These are phyloP conservation scores for Trichoderma parareesei DNA, from an alignment of 495 filamentous ascomycete genomes.

Conservation along the genomic window DNA sequence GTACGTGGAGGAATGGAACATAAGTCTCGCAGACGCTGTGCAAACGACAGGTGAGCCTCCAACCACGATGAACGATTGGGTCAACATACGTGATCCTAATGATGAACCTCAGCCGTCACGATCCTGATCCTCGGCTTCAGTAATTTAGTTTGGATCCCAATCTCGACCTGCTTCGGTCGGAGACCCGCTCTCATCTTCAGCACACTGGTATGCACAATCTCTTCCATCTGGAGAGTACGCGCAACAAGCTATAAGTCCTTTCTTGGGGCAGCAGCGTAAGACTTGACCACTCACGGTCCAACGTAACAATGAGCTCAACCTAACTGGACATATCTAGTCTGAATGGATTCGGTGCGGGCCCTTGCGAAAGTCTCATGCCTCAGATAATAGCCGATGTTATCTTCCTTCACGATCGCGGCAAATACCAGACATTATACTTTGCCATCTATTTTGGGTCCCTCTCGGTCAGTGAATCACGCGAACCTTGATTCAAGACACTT, in stretches of 20 bases:
- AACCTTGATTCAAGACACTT: background rate
- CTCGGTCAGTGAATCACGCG: slow-evolving; percentile 23
- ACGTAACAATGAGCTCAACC: background rate
- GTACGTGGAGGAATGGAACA: slow-evolving; percentile 40
- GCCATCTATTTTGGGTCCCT: slow-evolving; percentile 38
- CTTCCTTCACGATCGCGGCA: slow-evolving; percentile 57
- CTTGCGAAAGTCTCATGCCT: slow-evolving; percentile 48
- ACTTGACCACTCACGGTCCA: background rate
- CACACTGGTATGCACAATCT: slow-evolving; percentile 46
- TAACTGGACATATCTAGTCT: slow-evolving; percentile 20
- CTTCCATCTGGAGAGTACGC: slow-evolving; percentile 52
- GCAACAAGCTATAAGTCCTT: slow-evolving; percentile 50
- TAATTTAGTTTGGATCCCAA: slow-evolving; percentile 58
- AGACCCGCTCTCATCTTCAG: slow-evolving; percentile 51
- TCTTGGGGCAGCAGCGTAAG: slow-evolving; percentile 51
- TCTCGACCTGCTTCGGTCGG: slow-evolving; percentile 51
- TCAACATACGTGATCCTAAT: too few species aligned
- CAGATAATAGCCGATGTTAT: slow-evolving; percentile 57
- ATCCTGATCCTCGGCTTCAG: slow-evolving; percentile 58
- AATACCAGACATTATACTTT: slow-evolving; percentile 59
- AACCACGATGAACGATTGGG: too few species aligned
- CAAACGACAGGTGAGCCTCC: slow-evolving; percentile 30
- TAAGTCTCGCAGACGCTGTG: slow-evolving; percentile 17
- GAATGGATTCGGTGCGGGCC: slow-evolving; percentile 55
- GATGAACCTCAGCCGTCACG: slow-evolving; percentile 26